Conservation (phyloP, 257 asterid species). For the Anisodus tanguticus region DNA sequence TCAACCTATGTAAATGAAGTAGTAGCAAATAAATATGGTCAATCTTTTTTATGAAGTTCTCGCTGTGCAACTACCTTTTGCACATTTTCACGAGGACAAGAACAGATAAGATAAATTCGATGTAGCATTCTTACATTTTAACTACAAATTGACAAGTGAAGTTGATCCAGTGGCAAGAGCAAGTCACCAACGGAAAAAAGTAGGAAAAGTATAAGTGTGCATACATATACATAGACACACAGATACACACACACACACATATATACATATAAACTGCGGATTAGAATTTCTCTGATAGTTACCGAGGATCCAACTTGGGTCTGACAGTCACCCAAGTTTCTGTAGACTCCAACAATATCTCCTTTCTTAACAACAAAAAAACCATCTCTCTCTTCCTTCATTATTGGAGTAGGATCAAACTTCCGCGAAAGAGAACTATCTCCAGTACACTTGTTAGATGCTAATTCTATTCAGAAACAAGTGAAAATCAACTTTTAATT, state of each 20-base stretch:
- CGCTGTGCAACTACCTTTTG: neutral
- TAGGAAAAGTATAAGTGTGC: neutral
- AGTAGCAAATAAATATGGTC: neutral
- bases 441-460: slow-evolving; percentile 47
- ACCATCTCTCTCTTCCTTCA: slow-evolving; percentile 91
- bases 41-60: slow-evolving; percentile 2
- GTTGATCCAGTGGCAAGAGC: neutral
- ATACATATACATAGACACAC: neutral
- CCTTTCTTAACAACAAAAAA: slow-evolving; percentile 96
- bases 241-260: neutral
- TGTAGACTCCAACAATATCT: slow-evolving; percentile 86
- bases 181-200: slow-evolving; percentile 23
- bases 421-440: slow-evolving; percentile 48
- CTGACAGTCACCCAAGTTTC: slow-evolving; percentile 92
- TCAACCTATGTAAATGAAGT: neutral
- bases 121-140: neutral
- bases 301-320: slow-evolving; percentile 98
- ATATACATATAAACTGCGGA: neutral
- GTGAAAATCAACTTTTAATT: slow-evolving; percentile 48
- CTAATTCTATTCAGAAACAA: slow-evolving; percentile 46
- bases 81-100: neutral
- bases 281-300: slow-evolving; percentile 33
- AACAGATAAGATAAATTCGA: neutral
- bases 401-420: slow-evolving; percentile 41
- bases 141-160: neutral